phyloP scores from a whole-genome alignment of 2,329 filamentous ascomycete genomes.

The Salinomyces thailandicus region DNA sequence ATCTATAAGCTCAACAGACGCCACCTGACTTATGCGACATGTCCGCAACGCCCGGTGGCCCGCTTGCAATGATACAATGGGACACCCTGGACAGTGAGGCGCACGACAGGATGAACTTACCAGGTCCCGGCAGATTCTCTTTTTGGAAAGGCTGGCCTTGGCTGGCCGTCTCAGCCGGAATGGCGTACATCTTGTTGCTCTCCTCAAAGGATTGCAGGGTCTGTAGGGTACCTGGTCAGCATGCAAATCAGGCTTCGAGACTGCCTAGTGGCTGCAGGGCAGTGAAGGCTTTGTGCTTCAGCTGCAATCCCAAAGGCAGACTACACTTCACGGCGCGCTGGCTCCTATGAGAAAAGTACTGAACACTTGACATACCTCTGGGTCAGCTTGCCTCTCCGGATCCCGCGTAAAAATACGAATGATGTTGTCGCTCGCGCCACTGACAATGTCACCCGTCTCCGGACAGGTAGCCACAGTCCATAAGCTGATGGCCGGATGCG shows the following conservation, averaged over 20 bases:
- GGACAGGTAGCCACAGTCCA: slow-evolving; percentile 80
- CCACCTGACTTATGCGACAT: too few species aligned
- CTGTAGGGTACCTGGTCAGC: slow-evolving; percentile 10
- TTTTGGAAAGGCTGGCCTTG: slow-evolving; percentile 62
- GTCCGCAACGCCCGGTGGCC: too few species aligned
- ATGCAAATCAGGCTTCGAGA: neutral
- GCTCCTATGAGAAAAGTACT: too few species aligned
- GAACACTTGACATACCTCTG: slow-evolving; percentile 41
- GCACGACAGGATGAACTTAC: too few species aligned
- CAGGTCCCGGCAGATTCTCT: slow-evolving; percentile 74
- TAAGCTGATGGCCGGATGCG: slow-evolving; percentile 90
- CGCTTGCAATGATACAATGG: too few species aligned
- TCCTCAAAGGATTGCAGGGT: slow-evolving; percentile 64
- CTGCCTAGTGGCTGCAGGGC: neutral
- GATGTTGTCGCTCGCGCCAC: slow-evolving; percentile 79
- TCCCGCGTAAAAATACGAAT: slow-evolving; percentile 75
- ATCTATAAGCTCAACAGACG: too few species aligned
- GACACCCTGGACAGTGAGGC: too few species aligned
- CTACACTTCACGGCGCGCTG: too few species aligned
- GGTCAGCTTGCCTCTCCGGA: slow-evolving; percentile 56
- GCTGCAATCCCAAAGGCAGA: neutral
- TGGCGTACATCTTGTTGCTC: slow-evolving; percentile 36
- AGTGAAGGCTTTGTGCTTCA: neutral
- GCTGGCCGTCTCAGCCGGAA: slow-evolving; percentile 53
- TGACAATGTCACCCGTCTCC: slow-evolving; percentile 84